Evolutionary conservation across 352 stramenopile species (phyloP).

Genomic region (Globisporangium echinulatum): DNA sequence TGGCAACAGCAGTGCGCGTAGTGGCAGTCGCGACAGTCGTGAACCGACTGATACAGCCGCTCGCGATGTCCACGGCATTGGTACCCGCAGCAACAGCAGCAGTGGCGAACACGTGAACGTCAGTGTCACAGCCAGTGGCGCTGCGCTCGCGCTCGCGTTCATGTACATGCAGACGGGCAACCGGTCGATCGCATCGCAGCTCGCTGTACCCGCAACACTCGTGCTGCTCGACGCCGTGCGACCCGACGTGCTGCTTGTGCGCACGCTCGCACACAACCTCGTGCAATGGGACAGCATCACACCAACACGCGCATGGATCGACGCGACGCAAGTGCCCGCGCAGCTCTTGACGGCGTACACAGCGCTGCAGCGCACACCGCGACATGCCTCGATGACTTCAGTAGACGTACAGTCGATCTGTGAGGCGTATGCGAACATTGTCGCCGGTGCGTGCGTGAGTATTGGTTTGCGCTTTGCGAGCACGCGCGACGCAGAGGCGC

Average conservation of each 20-base stretch:
- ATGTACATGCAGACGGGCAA: constrained; percentile 96
- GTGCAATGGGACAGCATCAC: constrained; percentile 94
- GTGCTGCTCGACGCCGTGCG: constrained; percentile 95
- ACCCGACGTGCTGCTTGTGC: constrained; percentile 93
- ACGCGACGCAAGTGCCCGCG: constrained; percentile 51
- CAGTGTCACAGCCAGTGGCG: constrained; percentile 92
- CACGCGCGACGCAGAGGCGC: constrained; percentile 54
- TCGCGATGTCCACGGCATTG: constrained; percentile 34
- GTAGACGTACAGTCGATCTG: constrained; percentile 87
- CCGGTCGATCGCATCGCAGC: constrained; percentile 67
- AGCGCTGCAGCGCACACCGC: constrained; percentile 10
- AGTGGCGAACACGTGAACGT: constrained; percentile 91
- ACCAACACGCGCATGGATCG: constrained; percentile 88
- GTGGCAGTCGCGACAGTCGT: too few relatives aligned
- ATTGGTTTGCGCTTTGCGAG: constrained; percentile 94
- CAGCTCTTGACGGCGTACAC: constrained; percentile 53
- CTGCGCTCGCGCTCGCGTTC: constrained; percentile 91
- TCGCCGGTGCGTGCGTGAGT: constrained; percentile 93
- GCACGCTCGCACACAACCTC: constrained; percentile 91
- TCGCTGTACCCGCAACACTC: constrained; percentile 92
- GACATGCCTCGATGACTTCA: too few relatives aligned
- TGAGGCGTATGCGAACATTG: constrained; percentile 93
- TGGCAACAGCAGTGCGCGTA: constrained; percentile 13
- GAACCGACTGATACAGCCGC: constrained; percentile 44
- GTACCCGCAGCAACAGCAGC: constrained; percentile 20